Percentiles rank a stretch among this genome's conserved stretches.
phyloP scores from a whole-genome alignment of 441 rosid genomes.

The Bocquillonia castaneifolia region DNA sequence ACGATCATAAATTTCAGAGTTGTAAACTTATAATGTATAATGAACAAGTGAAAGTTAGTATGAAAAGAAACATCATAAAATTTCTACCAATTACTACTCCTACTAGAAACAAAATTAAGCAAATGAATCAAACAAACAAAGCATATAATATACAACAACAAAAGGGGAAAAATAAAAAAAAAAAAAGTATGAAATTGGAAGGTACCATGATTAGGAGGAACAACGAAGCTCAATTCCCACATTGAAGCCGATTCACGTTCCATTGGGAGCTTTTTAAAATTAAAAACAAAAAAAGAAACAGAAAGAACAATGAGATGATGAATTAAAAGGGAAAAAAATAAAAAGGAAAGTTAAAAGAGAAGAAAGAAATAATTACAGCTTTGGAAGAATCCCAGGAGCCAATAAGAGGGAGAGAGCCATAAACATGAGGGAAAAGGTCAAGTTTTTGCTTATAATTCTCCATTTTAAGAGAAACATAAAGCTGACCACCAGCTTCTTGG shows the following conservation, averaged over 20 bases:
- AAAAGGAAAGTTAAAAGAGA: background rate
- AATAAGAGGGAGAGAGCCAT: slow-evolving; percentile 80
- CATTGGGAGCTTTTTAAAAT: slow-evolving; percentile 68
- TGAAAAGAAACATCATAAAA: too few relatives aligned
- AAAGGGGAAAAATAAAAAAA: background rate
- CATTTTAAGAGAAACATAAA: slow-evolving; percentile 84
- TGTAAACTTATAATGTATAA: too few relatives aligned
- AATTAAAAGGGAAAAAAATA: background rate
- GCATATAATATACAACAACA: background rate
- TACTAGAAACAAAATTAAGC: too few relatives aligned
- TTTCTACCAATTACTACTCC: too few relatives aligned
- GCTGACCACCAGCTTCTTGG: slow-evolving; percentile 64
- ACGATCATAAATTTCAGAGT: too few relatives aligned
- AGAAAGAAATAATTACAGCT: slow-evolving; percentile 43
- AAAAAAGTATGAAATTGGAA: background rate
- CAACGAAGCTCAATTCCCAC: slow-evolving; percentile 93
- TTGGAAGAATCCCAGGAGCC: slow-evolving; percentile 94
- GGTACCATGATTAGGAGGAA: slow-evolving; percentile 92
- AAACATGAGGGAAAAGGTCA: slow-evolving; percentile 86
- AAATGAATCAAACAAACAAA: background rate
- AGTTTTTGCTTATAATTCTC: slow-evolving; percentile 71
- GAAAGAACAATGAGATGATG: background rate
- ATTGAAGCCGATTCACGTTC: slow-evolving; percentile 88
- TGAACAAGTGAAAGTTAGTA: too few relatives aligned
- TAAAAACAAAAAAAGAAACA: background rate